phyloP scores from a whole-genome alignment of 2,329 filamentous ascomycete genomes.

The Alternaria sp. region DNA sequence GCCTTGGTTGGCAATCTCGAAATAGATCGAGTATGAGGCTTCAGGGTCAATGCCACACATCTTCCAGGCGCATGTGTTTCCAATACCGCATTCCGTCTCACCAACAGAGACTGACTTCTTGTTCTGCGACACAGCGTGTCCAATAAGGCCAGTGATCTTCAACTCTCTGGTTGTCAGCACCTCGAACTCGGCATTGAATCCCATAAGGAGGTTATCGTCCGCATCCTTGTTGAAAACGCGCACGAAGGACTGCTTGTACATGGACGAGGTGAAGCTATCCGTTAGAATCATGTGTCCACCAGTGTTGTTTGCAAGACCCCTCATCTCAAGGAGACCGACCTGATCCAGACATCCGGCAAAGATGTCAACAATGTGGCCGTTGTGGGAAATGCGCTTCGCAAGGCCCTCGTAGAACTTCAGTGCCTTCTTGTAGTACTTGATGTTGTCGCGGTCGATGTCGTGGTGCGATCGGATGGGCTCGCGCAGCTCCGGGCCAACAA shows the following conservation, averaged over 20 bases:
- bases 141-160: constrained; percentile 96
- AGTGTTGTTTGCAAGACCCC: constrained; percentile 92
- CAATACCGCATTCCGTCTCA: constrained; percentile 97
- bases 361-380: constrained; percentile 96
- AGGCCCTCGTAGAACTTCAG: constrained; percentile 97
- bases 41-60: constrained; percentile 98
- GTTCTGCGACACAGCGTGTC: constrained; percentile 94
- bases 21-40: constrained; percentile 94
- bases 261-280: constrained; percentile 97
- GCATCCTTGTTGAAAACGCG: constrained; percentile 97
- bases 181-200: constrained; percentile 95
- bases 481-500: constrained; percentile 92
- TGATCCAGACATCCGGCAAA: constrained; percentile 98
- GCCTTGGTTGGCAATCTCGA: constrained; percentile 94
- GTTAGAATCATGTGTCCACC: constrained; percentile 98
- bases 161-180: constrained; percentile 97
- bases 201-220: constrained; percentile 94
- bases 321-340: constrained; percentile 97
- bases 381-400: constrained; percentile 92
- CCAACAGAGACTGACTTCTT: constrained; percentile 98
- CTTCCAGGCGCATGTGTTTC: constrained; percentile 99
- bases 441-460: constrained; percentile 97
- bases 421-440: constrained; percentile 99
- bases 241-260: constrained; percentile 99
- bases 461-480: constrained; percentile 98